Conservation (phyloP, 345 rosid species). For the Hibiscus tridactylites region DNA sequence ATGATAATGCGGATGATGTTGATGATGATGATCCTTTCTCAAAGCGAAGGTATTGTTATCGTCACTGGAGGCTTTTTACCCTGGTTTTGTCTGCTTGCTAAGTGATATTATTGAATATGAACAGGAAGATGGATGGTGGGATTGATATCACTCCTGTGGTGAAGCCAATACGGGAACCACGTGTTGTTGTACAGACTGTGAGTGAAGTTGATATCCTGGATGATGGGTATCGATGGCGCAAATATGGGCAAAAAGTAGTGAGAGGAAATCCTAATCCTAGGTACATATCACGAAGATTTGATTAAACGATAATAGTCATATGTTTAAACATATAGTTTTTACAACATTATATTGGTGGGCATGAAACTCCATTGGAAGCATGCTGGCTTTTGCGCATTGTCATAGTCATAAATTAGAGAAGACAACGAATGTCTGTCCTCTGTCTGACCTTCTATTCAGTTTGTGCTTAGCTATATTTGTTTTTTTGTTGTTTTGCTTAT, state of each 20-base stretch:
- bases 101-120: conserved; percentile 17
- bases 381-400: not conserved
- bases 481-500: not conserved
- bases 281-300: conserved; percentile 24
- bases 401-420: not conserved
- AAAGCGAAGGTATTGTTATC: conserved; percentile 59
- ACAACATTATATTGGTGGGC: not conserved
- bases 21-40: conserved; percentile 74
- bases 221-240: conserved; percentile 99
- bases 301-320: not conserved
- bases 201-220: conserved; percentile 97
- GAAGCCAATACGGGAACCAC: conserved; percentile 95
- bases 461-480: not conserved
- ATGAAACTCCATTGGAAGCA: not conserved
- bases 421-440: not conserved
- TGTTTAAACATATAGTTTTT: not conserved
- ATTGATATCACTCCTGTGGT: conserved; percentile 82
- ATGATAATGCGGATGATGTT: conserved; percentile 50
- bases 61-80: conserved; percentile 13
- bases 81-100: conserved; percentile 7
- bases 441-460: not conserved
- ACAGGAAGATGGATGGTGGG: conserved; percentile 78
- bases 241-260: conserved; percentile 98
- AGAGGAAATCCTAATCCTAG: conserved; percentile 99
- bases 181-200: conserved; percentile 93